Percentiles rank a stretch among this genome's conserved stretches.
Evolutionary conservation across 164 flowering plant genomes (phyloP).

Genomic region (Malania oleifera): DNA sequence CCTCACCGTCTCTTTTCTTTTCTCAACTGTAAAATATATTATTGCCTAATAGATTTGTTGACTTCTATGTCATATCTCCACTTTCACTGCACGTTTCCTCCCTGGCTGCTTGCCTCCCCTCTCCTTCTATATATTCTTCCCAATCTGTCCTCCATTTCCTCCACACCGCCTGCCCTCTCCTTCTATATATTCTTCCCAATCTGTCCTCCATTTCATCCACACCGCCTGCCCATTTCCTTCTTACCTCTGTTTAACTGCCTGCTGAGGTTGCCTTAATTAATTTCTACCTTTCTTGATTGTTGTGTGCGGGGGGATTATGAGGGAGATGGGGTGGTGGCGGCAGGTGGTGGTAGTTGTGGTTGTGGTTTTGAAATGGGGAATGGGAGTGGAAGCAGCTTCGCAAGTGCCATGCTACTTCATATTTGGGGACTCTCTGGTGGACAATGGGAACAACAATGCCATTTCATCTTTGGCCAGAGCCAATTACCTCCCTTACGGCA

Average conservation of each 20-base stretch:
- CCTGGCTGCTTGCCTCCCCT: background rate
- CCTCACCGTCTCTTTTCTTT: no score
- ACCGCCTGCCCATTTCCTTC: background rate
- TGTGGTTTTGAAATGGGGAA: background rate
- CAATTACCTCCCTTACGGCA: constrained; percentile 68
- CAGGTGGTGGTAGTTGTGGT: constrained; percentile 6
- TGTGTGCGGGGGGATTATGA: no score
- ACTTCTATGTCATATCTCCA: background rate
- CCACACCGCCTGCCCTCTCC: constrained; percentile 1
- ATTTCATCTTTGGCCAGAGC: constrained; percentile 57
- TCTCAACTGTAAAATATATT: constrained; percentile 30
- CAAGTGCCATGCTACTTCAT: constrained; percentile 74
- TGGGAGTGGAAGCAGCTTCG: constrained; percentile 19
- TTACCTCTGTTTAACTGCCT: background rate
- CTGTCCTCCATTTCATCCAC: background rate
- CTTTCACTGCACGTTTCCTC: background rate
- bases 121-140: constrained; percentile 10
- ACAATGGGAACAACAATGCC: constrained; percentile 72
- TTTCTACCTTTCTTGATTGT: no score
- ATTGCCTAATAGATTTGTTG: no score
- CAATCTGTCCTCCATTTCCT: constrained; percentile 1
- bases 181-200: background rate
- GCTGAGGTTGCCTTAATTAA: no score
- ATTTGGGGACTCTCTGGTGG: constrained; percentile 79
- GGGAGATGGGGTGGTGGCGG: constrained; percentile 5